Base-by-base conservation (phyloP, 805 yeast genomes). In the Blastobotrys mokoenaii region DNA sequence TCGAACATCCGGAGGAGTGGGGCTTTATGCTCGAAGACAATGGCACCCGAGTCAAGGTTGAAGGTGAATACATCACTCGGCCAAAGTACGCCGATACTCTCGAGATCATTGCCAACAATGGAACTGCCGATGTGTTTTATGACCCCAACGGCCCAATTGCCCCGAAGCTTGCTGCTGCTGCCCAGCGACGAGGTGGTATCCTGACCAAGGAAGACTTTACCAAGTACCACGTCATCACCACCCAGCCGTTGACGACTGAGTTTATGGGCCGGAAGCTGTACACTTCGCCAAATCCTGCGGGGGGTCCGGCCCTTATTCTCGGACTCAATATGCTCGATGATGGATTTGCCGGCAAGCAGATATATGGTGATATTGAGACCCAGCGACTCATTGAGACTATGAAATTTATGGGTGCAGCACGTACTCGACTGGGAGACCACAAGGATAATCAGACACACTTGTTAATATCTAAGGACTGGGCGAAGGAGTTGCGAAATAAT, bases 351-450 rank as follows among this genome's bases (percentile, higher is more conserved):
- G 57, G 53, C 3, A 33, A 15, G 6, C 38, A 38, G 7, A 84
- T 79, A 51, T 69, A 72, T 56, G 58, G 60, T 17, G 69, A 71
- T 6, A 47, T 73, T 10, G 71, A 75, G 11, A 68, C 79, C 2
- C 97, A 85, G 56, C 70, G 84, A 46, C 58, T 87, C 6, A 67
- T 87, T 9, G 98, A 90, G 64, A 67, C 84, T 2, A 86, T 90
- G 95, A 90, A 90, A 63, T 90, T 96, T 96, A 74, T 86, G 76
- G 85, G 89, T 0, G 74, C 90, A 10, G 90, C 82, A 0, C 72
- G 97, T 50, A 78, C 89, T n/a, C 75, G 85, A 53, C 70, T 90
- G 20, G 97, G 97, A 0, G 96, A 87, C 56, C 48, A 60, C 1
- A 38, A 42, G 22, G 46, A 53, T 11, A 57, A 66, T 32, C 62